Evolutionary conservation across 1,139 yeast genomes (phyloP).

Genomic region (Meyerozyma athensensis): DNA sequence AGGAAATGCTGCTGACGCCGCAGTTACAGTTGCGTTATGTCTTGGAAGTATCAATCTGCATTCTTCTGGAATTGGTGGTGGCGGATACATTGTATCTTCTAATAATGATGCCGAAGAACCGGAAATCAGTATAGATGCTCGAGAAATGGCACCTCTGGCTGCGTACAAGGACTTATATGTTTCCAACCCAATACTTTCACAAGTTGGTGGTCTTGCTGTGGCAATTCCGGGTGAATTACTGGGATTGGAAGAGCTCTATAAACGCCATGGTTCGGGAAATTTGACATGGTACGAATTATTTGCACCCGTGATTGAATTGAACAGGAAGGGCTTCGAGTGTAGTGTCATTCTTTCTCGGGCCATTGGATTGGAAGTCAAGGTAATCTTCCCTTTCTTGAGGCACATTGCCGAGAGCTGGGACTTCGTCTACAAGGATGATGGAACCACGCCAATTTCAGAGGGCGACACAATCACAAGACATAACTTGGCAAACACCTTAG

Average conservation of each 20-base stretch:
- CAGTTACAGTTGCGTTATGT: conserved; percentile 84
- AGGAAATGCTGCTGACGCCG: conserved; percentile 86
- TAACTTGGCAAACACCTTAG: conserved; percentile 61
- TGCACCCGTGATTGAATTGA: conserved; percentile 68
- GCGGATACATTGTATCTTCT: conserved; percentile 64
- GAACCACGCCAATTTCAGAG: conserved; percentile 24
- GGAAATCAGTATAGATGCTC: conserved; percentile 69
- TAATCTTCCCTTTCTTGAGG: conserved; percentile 28
- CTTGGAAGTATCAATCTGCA: conserved; percentile 80
- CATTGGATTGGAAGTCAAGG: conserved; percentile 17
- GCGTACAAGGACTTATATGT: conserved; percentile 67
- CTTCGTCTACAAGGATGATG: conserved; percentile 40
- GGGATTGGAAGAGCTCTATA: conserved; percentile 64
- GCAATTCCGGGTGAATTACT: conserved; percentile 89
- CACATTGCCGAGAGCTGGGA: conserved; percentile 44
- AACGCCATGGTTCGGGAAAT: conserved; percentile 63
- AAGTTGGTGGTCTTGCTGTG: conserved; percentile 78
- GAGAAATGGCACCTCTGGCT: conserved; percentile 76
- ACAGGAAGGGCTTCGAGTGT: conserved; percentile 63
- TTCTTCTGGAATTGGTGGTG: conserved; percentile 93
- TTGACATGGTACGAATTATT: conserved; percentile 70
- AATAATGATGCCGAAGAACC: conserved; percentile 28
- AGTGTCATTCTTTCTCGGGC: conserved; percentile 41
- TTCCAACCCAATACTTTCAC: conserved; percentile 39
- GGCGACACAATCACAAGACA: conserved; percentile 65